phyloP scores from a whole-genome alignment of 257 asterid genomes.

The Solanum corneliomulleri region DNA sequence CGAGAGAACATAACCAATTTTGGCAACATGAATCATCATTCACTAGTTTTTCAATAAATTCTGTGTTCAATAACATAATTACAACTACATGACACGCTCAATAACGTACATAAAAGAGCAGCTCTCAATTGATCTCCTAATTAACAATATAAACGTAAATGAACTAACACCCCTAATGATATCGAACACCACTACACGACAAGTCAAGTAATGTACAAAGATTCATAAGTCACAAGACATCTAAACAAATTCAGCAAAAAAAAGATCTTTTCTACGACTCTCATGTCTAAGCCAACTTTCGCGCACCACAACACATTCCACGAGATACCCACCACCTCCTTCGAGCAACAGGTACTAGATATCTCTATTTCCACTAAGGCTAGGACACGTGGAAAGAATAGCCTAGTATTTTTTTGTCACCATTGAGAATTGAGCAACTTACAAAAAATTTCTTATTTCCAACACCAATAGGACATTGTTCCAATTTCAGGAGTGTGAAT shows the following conservation, averaged over 20 bases:
- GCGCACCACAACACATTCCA: not conserved
- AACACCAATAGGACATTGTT: not conserved
- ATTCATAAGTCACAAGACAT: not conserved
- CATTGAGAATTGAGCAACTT: not conserved
- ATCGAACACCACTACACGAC: not conserved
- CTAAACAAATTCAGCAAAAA: not conserved
- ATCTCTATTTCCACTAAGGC: not conserved
- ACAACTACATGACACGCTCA: not conserved
- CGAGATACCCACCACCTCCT: not conserved
- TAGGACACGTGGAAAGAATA: not conserved
- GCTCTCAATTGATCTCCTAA: not conserved
- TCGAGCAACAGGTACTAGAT: not conserved
- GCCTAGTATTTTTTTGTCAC: not conserved
- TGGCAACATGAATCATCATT: not conserved
- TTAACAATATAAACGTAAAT: not conserved
- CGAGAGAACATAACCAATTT: not conserved
- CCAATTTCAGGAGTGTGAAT: not conserved
- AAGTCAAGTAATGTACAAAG: not conserved
- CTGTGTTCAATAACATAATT: not conserved
- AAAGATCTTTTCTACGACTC: not conserved
- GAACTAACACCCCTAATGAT: not conserved
- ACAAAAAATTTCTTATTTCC: not conserved
- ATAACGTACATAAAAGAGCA: not conserved
- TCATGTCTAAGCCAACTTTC: not conserved
- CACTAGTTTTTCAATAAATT: not conserved